Evolutionary conservation across 306 rosid genomes (phyloP), one percentile per base, ranked within the genome.

Genomic region (Glycine latifolia): DNA sequence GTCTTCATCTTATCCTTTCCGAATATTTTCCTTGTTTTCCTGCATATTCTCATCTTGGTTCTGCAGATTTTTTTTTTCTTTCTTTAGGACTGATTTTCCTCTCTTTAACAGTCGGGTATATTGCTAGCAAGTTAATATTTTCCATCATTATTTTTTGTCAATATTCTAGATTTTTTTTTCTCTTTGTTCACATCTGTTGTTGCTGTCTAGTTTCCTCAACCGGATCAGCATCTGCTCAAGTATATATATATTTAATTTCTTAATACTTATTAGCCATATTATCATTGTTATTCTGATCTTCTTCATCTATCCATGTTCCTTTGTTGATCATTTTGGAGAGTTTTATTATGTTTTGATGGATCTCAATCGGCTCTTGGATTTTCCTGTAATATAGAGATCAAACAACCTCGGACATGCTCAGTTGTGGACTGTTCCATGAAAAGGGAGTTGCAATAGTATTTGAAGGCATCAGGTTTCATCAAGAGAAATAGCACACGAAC

Each of bases 31-130:
- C 54, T 60, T 41, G 8, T 56, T 66, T 26, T 49, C 33, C 68
- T 58, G 62, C 83, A 67, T 86, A 79, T 81, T 87, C 89, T 86
- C 89, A 54, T 56, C 79, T 78, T 75, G 83, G 68, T 73, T 85
- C 73, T 68, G 43, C 54, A 70, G 69, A 26, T 26, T 26, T 26
- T 26, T 74, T 77, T 81, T 73, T 75, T 63, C 33, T 35, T 4
- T 37, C 55, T 76, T 74, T 54, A 17, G 15, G 76, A 72, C 76
- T 39, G 75, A 46, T 67, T 80, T 26, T 85, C 68, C 71, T 31
- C 11, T 73, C 63, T n/a, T 50, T 41, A 33, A 79, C 43, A 61
- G 3, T 52, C 54, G 14, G 48, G 43, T 59, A 26, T 26, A 26
- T 26, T 58, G 53, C n/a, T 67, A 48, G n/a, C 48, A 47, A 77